phyloP scores from a whole-genome alignment of 2,329 filamentous ascomycete genomes.

The Didymella glomerata region DNA sequence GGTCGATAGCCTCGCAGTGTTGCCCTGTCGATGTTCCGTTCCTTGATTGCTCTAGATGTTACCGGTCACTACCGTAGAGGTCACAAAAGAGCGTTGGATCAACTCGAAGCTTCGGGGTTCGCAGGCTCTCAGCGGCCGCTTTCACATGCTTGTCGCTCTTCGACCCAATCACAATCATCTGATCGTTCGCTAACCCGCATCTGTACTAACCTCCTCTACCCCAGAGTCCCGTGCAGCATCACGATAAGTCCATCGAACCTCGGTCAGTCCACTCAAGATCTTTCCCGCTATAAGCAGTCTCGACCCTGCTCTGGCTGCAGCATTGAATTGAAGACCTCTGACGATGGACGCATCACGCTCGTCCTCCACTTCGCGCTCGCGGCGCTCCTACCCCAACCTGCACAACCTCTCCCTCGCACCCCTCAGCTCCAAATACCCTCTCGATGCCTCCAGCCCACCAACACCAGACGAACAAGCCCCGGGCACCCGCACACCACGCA shows the following conservation, averaged over 20 bases:
- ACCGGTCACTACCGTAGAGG: background rate
- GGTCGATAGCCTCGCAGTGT: background rate
- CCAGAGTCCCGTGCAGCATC: constrained; percentile 34
- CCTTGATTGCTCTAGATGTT: background rate
- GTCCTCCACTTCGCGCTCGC: constrained; percentile 42
- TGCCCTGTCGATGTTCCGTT: background rate
- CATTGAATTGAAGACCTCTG: background rate
- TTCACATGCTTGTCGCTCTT: constrained; percentile 29
- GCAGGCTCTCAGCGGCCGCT: constrained; percentile 5
- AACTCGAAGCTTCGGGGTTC: background rate
- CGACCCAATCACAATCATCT: background rate
- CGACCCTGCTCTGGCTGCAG: background rate
- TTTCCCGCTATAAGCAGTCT: constrained; percentile 16
- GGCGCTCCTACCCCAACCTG: constrained; percentile 67
- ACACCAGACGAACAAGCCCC: constrained; percentile 38
- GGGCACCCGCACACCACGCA: constrained; percentile 42
- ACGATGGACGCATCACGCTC: constrained; percentile 37
- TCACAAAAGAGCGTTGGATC: background rate
- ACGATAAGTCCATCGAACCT: constrained; percentile 33
- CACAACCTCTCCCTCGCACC: constrained; percentile 69
- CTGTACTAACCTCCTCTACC: constrained; percentile 20
- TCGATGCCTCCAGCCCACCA: constrained; percentile 54
- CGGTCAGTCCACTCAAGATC: constrained; percentile 34
- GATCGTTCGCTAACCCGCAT: constrained; percentile 32
- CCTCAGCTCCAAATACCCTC: constrained; percentile 63